Evolutionary conservation across 768 basidiomycete species (phyloP).

Genomic region (Pisolithus orientalis): DNA sequence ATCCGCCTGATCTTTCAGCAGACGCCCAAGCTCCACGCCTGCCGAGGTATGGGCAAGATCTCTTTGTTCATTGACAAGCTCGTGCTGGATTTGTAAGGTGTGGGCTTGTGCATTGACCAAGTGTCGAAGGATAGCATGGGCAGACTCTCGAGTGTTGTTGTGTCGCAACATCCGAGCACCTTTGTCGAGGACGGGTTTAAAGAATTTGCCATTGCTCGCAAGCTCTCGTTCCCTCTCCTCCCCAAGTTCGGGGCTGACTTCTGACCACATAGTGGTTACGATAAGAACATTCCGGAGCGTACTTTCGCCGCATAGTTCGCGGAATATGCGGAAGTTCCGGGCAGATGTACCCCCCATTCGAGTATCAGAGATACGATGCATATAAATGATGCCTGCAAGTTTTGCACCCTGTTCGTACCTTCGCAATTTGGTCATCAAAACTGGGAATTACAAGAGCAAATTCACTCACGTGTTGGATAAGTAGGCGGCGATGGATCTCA

Average conservation of each 20-base stretch:
- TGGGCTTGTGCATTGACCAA: conserved; percentile 36
- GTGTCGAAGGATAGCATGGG: conserved; percentile 35
- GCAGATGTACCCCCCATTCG: conserved; percentile 44
- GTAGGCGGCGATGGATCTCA: conserved; percentile 42
- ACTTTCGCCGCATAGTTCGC: conserved; percentile 45
- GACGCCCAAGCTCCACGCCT: conserved; percentile 45
- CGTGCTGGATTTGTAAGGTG: conserved; percentile 47
- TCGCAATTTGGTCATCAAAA: conserved; percentile 46
- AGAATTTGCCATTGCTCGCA: conserved; percentile 36
- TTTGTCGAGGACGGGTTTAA: conserved; percentile 45
- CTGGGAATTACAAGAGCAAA: not conserved
- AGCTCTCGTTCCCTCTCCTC: conserved; percentile 43
- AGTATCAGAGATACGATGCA: conserved; percentile 49
- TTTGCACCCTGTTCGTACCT: conserved; percentile 38
- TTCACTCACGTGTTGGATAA: conserved; percentile 25
- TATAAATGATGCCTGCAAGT: conserved; percentile 47
- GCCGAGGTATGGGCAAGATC: conserved; percentile 48
- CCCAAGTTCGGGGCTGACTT: conserved; percentile 32
- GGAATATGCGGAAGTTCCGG: conserved; percentile 47
- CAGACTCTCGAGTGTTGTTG: conserved; percentile 33
- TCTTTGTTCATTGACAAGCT: conserved; percentile 45
- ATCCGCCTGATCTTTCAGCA: conserved; percentile 41
- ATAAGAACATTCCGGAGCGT: conserved; percentile 46
- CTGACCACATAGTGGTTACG: conserved; percentile 50
- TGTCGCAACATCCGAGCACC: conserved; percentile 42